Evolutionary conservation across 768 basidiomycete genomes (phyloP).

Genomic region (Epithele typhae): DNA sequence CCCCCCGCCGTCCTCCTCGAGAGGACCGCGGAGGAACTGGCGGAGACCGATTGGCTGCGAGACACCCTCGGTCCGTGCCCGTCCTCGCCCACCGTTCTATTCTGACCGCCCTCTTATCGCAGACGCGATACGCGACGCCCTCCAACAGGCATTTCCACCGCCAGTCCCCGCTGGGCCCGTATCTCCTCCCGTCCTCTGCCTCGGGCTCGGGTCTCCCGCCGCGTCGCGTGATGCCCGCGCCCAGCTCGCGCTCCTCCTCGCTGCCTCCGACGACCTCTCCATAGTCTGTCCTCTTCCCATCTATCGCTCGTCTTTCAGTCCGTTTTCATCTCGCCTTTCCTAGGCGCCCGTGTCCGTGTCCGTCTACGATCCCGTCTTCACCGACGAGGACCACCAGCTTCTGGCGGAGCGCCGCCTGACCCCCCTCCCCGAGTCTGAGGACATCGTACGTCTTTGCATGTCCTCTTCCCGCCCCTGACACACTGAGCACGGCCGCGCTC

Average conservation of each 20-base stretch:
- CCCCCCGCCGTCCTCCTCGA: conserved; percentile 37
- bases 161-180: too few relatives aligned
- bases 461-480: not conserved
- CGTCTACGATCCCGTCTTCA: conserved; percentile 73
- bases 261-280: conserved; percentile 45
- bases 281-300: conserved; percentile 49
- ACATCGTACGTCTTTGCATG: conserved; percentile 42
- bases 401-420: conserved; percentile 37
- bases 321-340: conserved; percentile 8
- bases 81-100: conserved; percentile 4
- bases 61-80: conserved; percentile 46
- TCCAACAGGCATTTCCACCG: conserved; percentile 13
- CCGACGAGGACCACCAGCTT: conserved; percentile 51
- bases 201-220: conserved; percentile 73
- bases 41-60: conserved; percentile 48
- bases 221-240: conserved; percentile 56
- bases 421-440: conserved; percentile 36
- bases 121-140: conserved; percentile 23
- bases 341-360: conserved; percentile 48
- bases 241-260: conserved; percentile 65
- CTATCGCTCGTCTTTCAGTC: conserved; percentile 5
- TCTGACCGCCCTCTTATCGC: conserved; percentile 10
- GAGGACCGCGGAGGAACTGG: conserved; percentile 42
- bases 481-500: too few relatives aligned
- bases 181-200: conserved; percentile 47